A percentile compares a stretch with the other conserved stretches of the same genome.
These are phyloP conservation scores for Cardiosporidium cionae DNA, from an alignment of 169 alveolate species.

Conservation along the genomic window DNA sequence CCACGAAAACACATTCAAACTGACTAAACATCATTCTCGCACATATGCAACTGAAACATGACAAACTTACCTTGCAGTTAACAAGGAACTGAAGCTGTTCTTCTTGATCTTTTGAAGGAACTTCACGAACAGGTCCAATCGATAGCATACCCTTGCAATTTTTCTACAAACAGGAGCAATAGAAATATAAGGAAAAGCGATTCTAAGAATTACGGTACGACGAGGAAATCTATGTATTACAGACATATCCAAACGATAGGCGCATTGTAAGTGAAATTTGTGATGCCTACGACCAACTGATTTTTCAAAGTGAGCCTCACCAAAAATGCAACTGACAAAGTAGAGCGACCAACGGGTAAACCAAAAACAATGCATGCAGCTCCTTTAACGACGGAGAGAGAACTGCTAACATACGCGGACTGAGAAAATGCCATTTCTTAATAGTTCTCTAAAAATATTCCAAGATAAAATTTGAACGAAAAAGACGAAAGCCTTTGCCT, in stretches of 20 bases:
- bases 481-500: too few species aligned
- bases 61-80: too few species aligned
- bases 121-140: background rate
- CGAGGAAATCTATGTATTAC: background rate
- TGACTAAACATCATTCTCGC: too few species aligned
- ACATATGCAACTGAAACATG: too few species aligned
- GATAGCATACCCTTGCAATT: background rate
- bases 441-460: too few species aligned
- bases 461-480: too few species aligned
- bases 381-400: slow-evolving; percentile 3
- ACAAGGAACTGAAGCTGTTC: background rate
- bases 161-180: background rate
- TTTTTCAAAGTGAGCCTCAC: background rate
- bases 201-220: background rate
- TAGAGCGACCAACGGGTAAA: background rate
- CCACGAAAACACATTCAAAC: too few species aligned
- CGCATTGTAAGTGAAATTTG: background rate
- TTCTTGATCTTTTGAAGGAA: background rate
- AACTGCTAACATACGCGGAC: too few species aligned
- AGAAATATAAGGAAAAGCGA: background rate
- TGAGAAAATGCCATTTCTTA: too few species aligned
- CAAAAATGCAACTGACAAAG: slow-evolving; percentile 4
- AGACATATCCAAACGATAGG: background rate
- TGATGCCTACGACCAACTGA: background rate
- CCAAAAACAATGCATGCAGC: slow-evolving; percentile 13